Percentiles rank a stretch among this genome's conserved stretches.
These are phyloP conservation scores for Tetrapisispora namnaoensis DNA, from an alignment of 805 yeast species.

Conservation along the genomic window DNA sequence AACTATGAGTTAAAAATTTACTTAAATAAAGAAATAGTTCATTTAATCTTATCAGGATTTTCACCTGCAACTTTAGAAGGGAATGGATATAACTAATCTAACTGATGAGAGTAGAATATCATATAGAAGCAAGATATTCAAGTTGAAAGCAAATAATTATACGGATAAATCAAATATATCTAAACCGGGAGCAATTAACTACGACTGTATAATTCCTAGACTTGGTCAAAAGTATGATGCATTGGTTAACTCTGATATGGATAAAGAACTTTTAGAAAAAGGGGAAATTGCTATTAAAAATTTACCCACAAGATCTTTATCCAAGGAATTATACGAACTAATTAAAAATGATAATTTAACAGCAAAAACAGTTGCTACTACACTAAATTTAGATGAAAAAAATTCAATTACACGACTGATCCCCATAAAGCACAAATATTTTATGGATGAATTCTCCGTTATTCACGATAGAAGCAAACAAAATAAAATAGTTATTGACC, in stretches of 20 bases:
- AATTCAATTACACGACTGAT: conserved; percentile 11
- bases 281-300: conserved; percentile 13
- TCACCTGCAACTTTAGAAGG: too few species aligned
- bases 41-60: too few species aligned
- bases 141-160: not conserved
- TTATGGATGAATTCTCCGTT: conserved; percentile 11
- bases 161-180: not conserved
- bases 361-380: not conserved
- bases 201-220: not conserved
- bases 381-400: not conserved
- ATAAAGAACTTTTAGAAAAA: conserved; percentile 11
- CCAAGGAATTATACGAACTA: conserved; percentile 21
- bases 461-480: conserved; percentile 18
- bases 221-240: conserved; percentile 13
- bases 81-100: too few species aligned
- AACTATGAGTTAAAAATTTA: too few species aligned
- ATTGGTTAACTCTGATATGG: conserved; percentile 10
- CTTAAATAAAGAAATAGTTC: too few species aligned
- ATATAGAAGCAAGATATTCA: not conserved
- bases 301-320: conserved; percentile 3
- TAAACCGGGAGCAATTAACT: not conserved
- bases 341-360: conserved; percentile 13
- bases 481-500: conserved; percentile 23
- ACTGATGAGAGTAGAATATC: too few species aligned
- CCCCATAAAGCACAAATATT: conserved; percentile 19